Evolutionary conservation across 2,329 filamentous ascomycete genomes (phyloP).

Genomic region (Pseudocercospora cruenta): DNA sequence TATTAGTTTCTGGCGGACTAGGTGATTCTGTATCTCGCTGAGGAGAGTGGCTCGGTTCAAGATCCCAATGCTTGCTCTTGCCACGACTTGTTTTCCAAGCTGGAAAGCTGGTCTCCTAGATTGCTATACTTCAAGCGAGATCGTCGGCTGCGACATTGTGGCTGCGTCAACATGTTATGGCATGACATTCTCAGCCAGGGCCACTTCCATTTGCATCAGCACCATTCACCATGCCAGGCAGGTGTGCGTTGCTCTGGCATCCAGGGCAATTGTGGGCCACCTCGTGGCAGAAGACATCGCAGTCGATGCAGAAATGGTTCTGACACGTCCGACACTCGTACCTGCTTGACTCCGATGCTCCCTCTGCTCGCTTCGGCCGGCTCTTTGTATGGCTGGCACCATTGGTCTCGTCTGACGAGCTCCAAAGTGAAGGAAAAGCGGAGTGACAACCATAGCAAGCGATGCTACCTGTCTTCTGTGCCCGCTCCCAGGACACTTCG

Average conservation of each 20-base stretch:
- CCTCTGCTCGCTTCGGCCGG: constrained; percentile 33
- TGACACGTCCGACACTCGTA: constrained; percentile 88
- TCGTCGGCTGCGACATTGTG: background rate
- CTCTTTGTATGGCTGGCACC: constrained; percentile 23
- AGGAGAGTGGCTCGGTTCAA: background rate
- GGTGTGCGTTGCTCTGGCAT: constrained; percentile 61
- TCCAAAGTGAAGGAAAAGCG: constrained; percentile 64
- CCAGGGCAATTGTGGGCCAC: constrained; percentile 95
- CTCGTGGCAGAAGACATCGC: constrained; percentile 93
- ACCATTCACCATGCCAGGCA: constrained; percentile 31
- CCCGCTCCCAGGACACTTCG: constrained; percentile 6
- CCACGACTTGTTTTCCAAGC: background rate
- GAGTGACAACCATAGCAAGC: constrained; percentile 80
- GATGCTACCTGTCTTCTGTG: constrained; percentile 35
- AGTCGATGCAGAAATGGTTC: constrained; percentile 96
- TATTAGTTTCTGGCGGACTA: background rate
- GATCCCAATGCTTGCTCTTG: background rate
- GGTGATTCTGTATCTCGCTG: background rate
- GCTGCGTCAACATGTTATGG: background rate
- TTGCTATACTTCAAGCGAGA: background rate
- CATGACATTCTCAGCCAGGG: background rate
- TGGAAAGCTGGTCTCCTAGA: background rate
- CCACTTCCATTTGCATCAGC: background rate
- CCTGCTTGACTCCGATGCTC: constrained; percentile 80
- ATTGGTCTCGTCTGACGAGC: constrained; percentile 25